Conservation (phyloP, 768 basidiomycete genomes). For the Hericium erinaceus region DNA sequence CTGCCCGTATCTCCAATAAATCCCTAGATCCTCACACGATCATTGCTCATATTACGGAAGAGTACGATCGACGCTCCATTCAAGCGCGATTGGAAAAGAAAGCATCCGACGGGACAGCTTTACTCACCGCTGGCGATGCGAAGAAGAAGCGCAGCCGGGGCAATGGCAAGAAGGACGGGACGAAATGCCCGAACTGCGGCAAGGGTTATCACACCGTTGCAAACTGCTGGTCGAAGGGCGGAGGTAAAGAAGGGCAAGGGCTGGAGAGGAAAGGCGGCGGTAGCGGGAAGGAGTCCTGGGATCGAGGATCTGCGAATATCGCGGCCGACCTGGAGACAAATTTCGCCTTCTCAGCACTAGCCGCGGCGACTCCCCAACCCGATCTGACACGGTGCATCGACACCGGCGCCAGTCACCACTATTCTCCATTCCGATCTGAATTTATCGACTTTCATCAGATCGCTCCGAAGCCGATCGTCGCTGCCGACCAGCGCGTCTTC, state of each 20-base stretch:
- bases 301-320: neutral
- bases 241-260: conserved; percentile 29
- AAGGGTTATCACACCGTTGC: conserved; percentile 19
- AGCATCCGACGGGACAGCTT: neutral
- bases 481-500: neutral
- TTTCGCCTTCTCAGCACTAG: neutral
- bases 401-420: neutral
- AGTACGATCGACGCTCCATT: conserved; percentile 15
- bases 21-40: conserved; percentile 15
- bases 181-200: conserved; percentile 22
- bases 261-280: conserved; percentile 16
- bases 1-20: conserved; percentile 14
- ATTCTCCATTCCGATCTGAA: neutral
- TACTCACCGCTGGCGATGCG: neutral
- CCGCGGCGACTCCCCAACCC: neutral
- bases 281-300: neutral
- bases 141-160: neutral
- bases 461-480: neutral
- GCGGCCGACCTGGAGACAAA: neutral
- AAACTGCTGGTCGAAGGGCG: conserved; percentile 25
- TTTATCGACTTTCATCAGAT: neutral
- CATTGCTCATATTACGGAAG: conserved; percentile 13
- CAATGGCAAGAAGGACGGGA: neutral
- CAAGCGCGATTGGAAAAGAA: neutral
- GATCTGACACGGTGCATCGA: neutral